phyloP scores from a whole-genome alignment of 2,329 filamentous ascomycete genomes.

The Penicillium sumatraense region DNA sequence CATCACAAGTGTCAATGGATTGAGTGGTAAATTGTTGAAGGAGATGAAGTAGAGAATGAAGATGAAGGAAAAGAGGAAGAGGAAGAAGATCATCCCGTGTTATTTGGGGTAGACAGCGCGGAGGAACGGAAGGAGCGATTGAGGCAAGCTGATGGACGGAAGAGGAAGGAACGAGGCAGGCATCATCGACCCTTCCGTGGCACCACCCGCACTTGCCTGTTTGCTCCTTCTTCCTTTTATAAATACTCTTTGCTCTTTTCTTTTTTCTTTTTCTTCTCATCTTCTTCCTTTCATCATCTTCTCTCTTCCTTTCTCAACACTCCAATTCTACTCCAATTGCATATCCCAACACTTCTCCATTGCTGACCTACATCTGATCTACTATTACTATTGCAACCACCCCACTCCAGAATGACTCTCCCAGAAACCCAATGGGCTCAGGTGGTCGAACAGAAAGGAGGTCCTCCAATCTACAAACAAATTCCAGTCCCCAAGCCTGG shows the following conservation, averaged over 20 bases:
- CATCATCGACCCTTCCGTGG: conserved; percentile 13
- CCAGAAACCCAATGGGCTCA: conserved; percentile 90
- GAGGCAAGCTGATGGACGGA: background rate
- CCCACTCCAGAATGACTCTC: conserved; percentile 54
- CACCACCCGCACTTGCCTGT: conserved; percentile 4
- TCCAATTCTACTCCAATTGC: background rate
- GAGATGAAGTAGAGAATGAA: too few relatives aligned
- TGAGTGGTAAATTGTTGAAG: too few relatives aligned
- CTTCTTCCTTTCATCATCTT: background rate
- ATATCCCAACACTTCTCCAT: background rate
- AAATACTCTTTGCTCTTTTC: background rate
- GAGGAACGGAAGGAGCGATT: too few relatives aligned
- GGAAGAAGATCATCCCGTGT: too few relatives aligned
- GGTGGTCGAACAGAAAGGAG: conserved; percentile 81
- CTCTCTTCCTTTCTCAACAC: background rate
- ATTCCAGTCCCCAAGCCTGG: conserved; percentile 82
- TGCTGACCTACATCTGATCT: conserved; percentile 24
- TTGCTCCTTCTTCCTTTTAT: background rate
- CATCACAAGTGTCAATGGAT: too few relatives aligned
- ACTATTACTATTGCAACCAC: too few relatives aligned
- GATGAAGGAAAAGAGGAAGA: too few relatives aligned
- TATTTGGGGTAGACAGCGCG: too few relatives aligned
- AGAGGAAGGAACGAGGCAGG: background rate
- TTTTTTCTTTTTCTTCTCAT: background rate
- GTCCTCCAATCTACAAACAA: conserved; percentile 59